Evolutionary conservation across 371 early-diverging fungal species (phyloP).

Genomic region (Mortierella sp.): DNA sequence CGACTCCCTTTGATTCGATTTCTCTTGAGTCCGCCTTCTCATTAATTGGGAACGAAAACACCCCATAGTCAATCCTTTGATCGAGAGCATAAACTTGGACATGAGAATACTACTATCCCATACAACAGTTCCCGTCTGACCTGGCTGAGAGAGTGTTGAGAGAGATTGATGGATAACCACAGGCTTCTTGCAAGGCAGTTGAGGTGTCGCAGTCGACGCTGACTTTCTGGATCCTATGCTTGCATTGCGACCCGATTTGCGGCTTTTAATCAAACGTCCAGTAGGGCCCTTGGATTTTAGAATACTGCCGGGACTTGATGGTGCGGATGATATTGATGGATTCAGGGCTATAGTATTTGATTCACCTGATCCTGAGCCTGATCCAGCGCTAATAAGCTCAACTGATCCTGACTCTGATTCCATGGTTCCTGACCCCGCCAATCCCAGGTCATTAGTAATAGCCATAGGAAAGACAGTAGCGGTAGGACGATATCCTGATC

Average conservation of each 20-base stretch:
- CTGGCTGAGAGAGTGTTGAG: conserved; percentile 54
- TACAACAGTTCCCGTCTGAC: conserved; percentile 53
- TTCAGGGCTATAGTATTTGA: not conserved
- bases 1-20: not conserved
- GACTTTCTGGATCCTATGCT: not conserved
- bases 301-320: not conserved
- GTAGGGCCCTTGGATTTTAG: conserved; percentile 23
- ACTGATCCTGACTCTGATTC: conserved; percentile 12
- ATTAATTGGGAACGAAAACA: conserved; percentile 13
- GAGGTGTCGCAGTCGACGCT: not conserved
- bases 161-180: conserved; percentile 55
- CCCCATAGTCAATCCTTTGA: conserved; percentile 23
- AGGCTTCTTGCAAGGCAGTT: conserved; percentile 30
- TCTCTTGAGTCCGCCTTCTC: conserved; percentile 2
- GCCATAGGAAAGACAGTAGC: not conserved
- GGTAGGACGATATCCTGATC: conserved; percentile 9
- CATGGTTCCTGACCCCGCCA: not conserved
- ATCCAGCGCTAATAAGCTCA: not conserved
- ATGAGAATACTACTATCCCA: conserved; percentile 55
- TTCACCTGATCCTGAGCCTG: not conserved
- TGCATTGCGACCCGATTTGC: conserved; percentile 19
- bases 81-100: conserved; percentile 53
- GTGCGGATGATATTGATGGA: not conserved
- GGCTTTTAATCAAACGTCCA: conserved; percentile 16
- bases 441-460: not conserved